Evolutionary conservation across 2,329 filamentous ascomycete genomes (phyloP).

Genomic region (Beauveria varroae): DNA sequence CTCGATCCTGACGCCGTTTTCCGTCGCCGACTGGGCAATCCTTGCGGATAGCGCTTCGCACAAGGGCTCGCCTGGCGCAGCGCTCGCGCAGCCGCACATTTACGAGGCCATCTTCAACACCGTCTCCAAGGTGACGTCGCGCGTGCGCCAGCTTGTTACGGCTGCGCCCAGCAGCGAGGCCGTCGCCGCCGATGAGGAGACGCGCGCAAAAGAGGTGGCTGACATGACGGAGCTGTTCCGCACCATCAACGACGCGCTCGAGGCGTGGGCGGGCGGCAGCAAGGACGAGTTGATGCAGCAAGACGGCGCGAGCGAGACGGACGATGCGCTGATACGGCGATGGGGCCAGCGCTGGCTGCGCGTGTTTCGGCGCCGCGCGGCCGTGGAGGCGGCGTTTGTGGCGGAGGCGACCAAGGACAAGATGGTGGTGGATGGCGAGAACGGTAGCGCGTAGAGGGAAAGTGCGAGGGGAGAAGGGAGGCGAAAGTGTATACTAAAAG

Average conservation of each 20-base stretch:
- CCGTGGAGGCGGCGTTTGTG: conserved; percentile 72
- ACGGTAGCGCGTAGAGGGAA: neutral
- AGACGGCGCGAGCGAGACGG: conserved; percentile 49
- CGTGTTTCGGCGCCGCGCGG: conserved; percentile 73
- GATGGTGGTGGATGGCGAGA: conserved; percentile 9
- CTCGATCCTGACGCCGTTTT: conserved; percentile 78
- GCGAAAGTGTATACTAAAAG: too few species aligned
- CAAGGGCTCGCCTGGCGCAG: conserved; percentile 48
- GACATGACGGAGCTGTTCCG: conserved; percentile 75
- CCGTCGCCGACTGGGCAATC: conserved; percentile 86
- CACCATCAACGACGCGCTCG: conserved; percentile 70
- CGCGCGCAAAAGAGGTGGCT: conserved; percentile 59
- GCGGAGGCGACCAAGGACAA: conserved; percentile 6
- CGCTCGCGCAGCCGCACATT: conserved; percentile 66
- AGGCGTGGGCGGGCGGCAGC: conserved; percentile 62
- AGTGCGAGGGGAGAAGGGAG: too few species aligned
- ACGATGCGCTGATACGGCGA: conserved; percentile 58
- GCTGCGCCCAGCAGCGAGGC: conserved; percentile 44
- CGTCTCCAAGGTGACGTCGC: conserved; percentile 80
- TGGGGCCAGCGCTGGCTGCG: conserved; percentile 86
- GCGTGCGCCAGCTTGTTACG: conserved; percentile 71
- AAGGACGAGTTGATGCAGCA: conserved; percentile 71
- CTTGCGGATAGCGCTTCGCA: conserved; percentile 45
- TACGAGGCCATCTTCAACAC: conserved; percentile 90
- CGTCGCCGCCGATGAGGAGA: conserved; percentile 47